Conservation (phyloP, 345 rosid species). For the Syzygium aqueum region DNA sequence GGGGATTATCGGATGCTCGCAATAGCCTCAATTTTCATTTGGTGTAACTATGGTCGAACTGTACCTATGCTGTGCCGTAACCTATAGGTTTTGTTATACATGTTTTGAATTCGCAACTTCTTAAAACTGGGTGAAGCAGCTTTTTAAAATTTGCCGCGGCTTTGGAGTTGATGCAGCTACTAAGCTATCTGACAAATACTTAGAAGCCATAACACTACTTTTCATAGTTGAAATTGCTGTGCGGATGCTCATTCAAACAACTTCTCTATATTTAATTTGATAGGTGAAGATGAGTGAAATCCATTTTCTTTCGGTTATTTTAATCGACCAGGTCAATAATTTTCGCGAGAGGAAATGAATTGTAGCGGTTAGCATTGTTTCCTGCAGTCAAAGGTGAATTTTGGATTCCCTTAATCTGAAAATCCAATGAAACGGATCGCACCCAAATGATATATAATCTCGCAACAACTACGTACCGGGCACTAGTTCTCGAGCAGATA, state of each 20-base stretch:
- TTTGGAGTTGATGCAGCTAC: background rate
- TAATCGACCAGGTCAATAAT: background rate
- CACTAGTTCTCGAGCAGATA: background rate
- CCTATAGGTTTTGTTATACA: background rate
- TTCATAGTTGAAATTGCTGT: background rate
- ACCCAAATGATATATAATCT: background rate
- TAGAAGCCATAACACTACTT: background rate
- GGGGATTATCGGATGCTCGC: background rate
- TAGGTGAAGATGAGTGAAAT: background rate
- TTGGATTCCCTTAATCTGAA: background rate
- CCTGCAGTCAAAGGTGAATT: background rate
- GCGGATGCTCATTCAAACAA: background rate
- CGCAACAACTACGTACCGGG: background rate
- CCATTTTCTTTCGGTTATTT: background rate
- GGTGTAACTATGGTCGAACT: background rate
- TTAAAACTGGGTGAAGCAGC: background rate
- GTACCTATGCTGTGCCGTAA: rapidly evolving
- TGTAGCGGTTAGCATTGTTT: background rate
- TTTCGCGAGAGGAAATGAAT: background rate
- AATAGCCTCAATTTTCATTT: background rate
- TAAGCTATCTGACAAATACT: background rate
- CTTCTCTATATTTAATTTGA: background rate
- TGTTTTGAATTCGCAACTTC: background rate
- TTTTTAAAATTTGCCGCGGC: background rate
- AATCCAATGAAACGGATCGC: background rate